Evolutionary conservation across 495 filamentous ascomycete genomes (phyloP), one percentile per base, ranked within the genome.

Genomic region (Trichoderma erinaceum): DNA sequence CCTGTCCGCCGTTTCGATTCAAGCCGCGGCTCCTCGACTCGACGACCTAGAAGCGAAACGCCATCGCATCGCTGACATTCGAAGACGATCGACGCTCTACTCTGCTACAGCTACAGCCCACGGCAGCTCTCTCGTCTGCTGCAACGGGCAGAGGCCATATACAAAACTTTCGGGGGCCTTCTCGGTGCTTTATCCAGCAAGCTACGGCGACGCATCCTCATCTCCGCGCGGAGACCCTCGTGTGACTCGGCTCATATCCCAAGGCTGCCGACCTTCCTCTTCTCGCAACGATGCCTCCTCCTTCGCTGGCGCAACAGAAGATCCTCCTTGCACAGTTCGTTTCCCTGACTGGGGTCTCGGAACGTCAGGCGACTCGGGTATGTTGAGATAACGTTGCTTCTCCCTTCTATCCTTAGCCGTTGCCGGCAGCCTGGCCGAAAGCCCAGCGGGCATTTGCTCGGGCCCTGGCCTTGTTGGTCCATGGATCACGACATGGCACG

Each of bases 351-450:
- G 56, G 56, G 56, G 56, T 32, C n/a, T 21, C 56, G 56, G 56
- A 61, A 25, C 56, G 56, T 12, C 56, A 61, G 56, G 56, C 56
- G 25, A 61, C 56, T 61, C 56, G 56, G 56, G 56, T 61, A 61
- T 3, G 56, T 61, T 21, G 13, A 29, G 56, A 52, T 52, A 61
- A 61, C 56, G 27, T 61, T 61, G 56, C 27, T 61, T 27, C 12
- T 13, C 13, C 12, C 56, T 12, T 56, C 12, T 16, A n/a, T 48
- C 15, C 44, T 48, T 48, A 6, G 44, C 48, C 48, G 48, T 52
- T 35, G 56, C 16, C 16, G 56, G 23, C 29, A 21, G 25, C 56
- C 56, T 32, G 27, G 56, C 56, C 23, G 56, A 61, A 61, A 38
- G 56, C 56, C 25, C 56, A 61, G 35, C 56, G 56, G 56, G 56